Conservation (phyloP, 441 rosid species). For the Isatis lusitanica region DNA sequence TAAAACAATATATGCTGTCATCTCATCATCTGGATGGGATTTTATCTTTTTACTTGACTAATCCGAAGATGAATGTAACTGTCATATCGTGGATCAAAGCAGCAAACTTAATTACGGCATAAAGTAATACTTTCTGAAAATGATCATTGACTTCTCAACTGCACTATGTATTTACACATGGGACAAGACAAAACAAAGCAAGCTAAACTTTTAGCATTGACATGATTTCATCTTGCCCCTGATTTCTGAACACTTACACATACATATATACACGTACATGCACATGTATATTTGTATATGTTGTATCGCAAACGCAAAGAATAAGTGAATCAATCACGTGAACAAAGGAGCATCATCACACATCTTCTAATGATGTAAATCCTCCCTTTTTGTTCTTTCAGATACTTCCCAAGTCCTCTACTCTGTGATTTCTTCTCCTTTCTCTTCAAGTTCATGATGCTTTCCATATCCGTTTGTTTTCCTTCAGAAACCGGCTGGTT, state of each 20-base stretch:
- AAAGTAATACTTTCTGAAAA: background rate
- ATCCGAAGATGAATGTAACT: too few relatives aligned
- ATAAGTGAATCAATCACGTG: slow-evolving; percentile 28
- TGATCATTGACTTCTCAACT: slow-evolving; percentile 12
- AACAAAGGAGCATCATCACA: slow-evolving; percentile 36
- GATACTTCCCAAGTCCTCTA: slow-evolving; percentile 37
- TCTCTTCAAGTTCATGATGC: slow-evolving; percentile 31
- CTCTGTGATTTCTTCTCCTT: slow-evolving; percentile 37
- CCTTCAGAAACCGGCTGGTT: background rate
- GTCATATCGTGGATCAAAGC: background rate
- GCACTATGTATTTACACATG: background rate
- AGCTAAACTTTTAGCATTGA: background rate
- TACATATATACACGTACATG: slow-evolving; percentile 1
- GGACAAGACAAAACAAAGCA: slow-evolving; percentile 6
- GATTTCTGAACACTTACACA: background rate
- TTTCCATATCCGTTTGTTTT: slow-evolving; percentile 19
- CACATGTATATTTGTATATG: background rate
- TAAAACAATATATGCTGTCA: too few relatives aligned
- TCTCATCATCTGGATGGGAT: too few relatives aligned
- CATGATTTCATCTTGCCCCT: background rate
- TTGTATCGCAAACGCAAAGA: background rate
- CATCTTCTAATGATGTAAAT: slow-evolving; percentile 41
- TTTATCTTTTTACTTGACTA: too few relatives aligned
- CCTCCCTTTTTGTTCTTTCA: slow-evolving; percentile 36
- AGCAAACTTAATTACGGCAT: background rate